Percentiles rank a stretch among this genome's conserved stretches.
Conservation (phyloP, 306 rosid species). For the Sphenostylis stenocarpa region DNA sequence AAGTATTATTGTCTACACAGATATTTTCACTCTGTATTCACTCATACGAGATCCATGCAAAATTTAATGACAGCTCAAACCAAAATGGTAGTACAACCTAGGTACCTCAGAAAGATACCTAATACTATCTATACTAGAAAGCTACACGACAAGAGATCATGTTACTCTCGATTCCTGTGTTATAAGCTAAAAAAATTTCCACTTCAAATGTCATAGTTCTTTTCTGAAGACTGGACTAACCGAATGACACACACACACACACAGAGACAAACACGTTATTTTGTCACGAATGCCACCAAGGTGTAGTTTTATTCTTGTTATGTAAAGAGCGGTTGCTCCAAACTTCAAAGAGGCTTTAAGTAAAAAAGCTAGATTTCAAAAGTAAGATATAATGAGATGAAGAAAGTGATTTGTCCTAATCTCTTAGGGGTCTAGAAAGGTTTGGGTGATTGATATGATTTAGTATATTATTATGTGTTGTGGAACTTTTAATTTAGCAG, state of each 20-base stretch:
- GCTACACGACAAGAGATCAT: background rate
- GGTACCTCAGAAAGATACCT: slow-evolving; percentile 3
- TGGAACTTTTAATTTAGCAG: background rate
- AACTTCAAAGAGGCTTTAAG: slow-evolving; percentile 13
- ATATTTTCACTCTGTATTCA: background rate
- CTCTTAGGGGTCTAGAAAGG: slow-evolving; percentile 4
- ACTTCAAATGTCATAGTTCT: background rate
- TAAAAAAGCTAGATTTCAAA: slow-evolving; percentile 8
- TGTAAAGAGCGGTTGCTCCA: background rate
- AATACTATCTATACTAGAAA: background rate
- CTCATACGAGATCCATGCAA: background rate
- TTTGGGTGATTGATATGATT: slow-evolving; percentile 40
- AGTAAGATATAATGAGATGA: slow-evolving; percentile 33
- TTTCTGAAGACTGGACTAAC: background rate
- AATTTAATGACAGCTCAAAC: slow-evolving; percentile 7
- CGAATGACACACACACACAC: background rate
- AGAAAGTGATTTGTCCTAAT: slow-evolving; percentile 40
- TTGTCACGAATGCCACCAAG: slow-evolving; percentile 1
- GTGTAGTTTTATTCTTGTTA: background rate
- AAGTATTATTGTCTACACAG: background rate
- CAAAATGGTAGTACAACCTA: background rate
- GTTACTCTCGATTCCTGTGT: background rate
- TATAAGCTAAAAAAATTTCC: background rate
- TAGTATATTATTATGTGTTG: background rate
- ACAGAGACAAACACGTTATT: background rate